Percentiles rank a stretch among this genome's conserved stretches.
These are phyloP conservation scores for Trichoderma harzianum DNA, from an alignment of 2,329 filamentous ascomycete species.

Conservation along the genomic window DNA sequence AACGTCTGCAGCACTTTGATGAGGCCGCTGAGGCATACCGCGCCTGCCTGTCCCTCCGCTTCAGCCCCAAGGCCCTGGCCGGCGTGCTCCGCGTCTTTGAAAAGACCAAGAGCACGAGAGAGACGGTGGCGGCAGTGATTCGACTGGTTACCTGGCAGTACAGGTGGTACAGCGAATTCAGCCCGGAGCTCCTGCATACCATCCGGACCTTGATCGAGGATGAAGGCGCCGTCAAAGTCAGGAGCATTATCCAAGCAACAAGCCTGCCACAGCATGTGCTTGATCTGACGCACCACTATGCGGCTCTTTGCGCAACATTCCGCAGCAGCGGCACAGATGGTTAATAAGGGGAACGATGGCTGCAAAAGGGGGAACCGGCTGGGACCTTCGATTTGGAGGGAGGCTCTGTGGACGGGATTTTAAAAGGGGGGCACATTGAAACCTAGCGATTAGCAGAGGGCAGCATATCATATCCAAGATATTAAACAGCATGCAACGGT, in stretches of 20 bases:
- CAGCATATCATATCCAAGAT: not conserved
- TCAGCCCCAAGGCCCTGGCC: slow-evolving; percentile 87
- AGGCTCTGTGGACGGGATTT: not conserved
- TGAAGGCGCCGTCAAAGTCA: slow-evolving; percentile 93
- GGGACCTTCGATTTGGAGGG: not conserved
- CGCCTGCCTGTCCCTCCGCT: slow-evolving; percentile 79
- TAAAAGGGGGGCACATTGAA: not conserved
- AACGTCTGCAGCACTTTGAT: slow-evolving; percentile 85
- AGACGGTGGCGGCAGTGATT: slow-evolving; percentile 82
- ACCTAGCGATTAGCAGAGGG: not conserved
- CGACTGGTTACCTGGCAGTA: slow-evolving; percentile 96
- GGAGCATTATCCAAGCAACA: slow-evolving; percentile 95
- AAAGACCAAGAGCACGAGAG: slow-evolving; percentile 71
- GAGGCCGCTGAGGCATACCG: slow-evolving; percentile 93
- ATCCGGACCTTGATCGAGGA: slow-evolving; percentile 94
- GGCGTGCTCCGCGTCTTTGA: slow-evolving; percentile 81
- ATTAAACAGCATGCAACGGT: not conserved
- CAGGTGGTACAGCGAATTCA: slow-evolving; percentile 99
- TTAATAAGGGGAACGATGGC: slow-evolving; percentile 36
- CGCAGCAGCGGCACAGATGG: slow-evolving; percentile 89
- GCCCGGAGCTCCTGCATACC: slow-evolving; percentile 80
- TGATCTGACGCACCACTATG: slow-evolving; percentile 94
- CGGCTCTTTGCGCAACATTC: slow-evolving; percentile 89
- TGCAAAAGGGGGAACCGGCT: not conserved
- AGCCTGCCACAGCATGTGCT: slow-evolving; percentile 89